Percentiles rank a stretch among this genome's conserved stretches.
Conservation (phyloP, 2,329 filamentous ascomycete species). For the Paraphoma chrysanthemicola region DNA sequence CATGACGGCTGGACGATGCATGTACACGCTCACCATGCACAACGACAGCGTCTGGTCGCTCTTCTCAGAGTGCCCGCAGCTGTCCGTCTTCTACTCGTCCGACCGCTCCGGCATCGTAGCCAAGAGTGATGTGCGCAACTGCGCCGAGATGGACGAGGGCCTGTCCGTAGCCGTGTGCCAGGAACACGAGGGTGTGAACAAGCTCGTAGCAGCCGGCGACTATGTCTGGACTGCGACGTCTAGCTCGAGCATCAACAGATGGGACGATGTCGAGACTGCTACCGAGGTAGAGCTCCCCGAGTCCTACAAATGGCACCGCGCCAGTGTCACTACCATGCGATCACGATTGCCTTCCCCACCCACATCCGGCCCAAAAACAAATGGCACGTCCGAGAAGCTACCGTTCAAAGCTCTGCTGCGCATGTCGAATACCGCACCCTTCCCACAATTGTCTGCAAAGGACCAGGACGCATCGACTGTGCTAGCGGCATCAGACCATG, state of each 20-base stretch:
- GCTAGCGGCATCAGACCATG: constrained; percentile 52
- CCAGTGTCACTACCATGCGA: constrained; percentile 56
- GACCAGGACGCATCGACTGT: constrained; percentile 64
- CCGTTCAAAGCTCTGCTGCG: constrained; percentile 78
- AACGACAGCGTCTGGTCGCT: constrained; percentile 98
- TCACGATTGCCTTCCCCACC: constrained; percentile 51
- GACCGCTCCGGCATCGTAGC: constrained; percentile 93
- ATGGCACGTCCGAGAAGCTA: constrained; percentile 64
- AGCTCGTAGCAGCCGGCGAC: constrained; percentile 69
- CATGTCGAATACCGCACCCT: constrained; percentile 82
- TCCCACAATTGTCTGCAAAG: constrained; percentile 64
- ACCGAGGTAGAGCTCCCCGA: constrained; percentile 68
- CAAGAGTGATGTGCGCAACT: constrained; percentile 87
- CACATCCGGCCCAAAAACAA: constrained; percentile 39
- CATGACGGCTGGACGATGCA: constrained; percentile 90
- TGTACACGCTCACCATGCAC: constrained; percentile 99
- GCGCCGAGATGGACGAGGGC: constrained; percentile 82
- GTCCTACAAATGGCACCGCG: constrained; percentile 60
- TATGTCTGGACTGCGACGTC: constrained; percentile 91
- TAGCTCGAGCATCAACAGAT: constrained; percentile 90
- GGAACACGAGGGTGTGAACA: constrained; percentile 83
- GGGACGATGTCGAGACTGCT: constrained; percentile 84
- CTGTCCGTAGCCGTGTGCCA: constrained; percentile 89
- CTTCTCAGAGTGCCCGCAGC: constrained; percentile 83
- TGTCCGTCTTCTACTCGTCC: constrained; percentile 92